Percentiles rank a stretch among this genome's conserved stretches.
Evolutionary conservation across 768 basidiomycete genomes (phyloP).

Genomic region (Boletus subcaerulescens): DNA sequence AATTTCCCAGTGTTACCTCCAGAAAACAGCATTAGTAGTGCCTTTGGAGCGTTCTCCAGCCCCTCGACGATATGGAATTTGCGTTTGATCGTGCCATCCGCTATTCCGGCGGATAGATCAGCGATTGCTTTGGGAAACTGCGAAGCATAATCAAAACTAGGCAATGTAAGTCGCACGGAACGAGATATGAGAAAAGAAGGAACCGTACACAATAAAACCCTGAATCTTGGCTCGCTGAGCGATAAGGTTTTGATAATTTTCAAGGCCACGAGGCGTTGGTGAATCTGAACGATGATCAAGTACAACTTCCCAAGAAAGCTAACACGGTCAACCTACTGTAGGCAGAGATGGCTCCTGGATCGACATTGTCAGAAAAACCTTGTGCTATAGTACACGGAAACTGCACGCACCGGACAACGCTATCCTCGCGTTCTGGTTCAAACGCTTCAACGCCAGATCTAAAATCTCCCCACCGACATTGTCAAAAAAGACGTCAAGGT

Average conservation of each 20-base stretch:
- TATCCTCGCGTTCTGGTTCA: conserved; percentile 78
- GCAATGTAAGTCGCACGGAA: conserved; percentile 1
- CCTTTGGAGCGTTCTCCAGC: conserved; percentile 65
- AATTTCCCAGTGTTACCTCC: conserved; percentile 83
- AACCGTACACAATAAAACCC: conserved; percentile 78
- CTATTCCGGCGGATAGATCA: conserved; percentile 56
- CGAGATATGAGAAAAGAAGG: neutral
- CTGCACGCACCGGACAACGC: conserved; percentile 70
- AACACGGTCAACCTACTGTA: conserved; percentile 58
- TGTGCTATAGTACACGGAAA: neutral
- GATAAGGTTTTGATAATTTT: conserved; percentile 68
- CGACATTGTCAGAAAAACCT: conserved; percentile 1
- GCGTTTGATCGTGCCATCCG: conserved; percentile 69
- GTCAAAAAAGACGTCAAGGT: conserved; percentile 83
- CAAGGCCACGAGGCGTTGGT: conserved; percentile 59
- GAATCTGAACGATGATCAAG: conserved; percentile 41
- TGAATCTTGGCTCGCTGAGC: conserved; percentile 73
- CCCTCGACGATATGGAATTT: conserved; percentile 80
- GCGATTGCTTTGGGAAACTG: conserved; percentile 56
- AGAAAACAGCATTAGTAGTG: conserved; percentile 67
- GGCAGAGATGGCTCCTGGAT: conserved; percentile 74
- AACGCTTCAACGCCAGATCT: conserved; percentile 67
- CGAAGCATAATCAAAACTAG: conserved; percentile 69
- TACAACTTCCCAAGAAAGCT: neutral
- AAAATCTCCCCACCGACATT: conserved; percentile 82